Evolutionary conservation across 768 basidiomycete species (phyloP), one percentile per base, ranked within the genome.

Genomic region (Xanthoconium purpureum): DNA sequence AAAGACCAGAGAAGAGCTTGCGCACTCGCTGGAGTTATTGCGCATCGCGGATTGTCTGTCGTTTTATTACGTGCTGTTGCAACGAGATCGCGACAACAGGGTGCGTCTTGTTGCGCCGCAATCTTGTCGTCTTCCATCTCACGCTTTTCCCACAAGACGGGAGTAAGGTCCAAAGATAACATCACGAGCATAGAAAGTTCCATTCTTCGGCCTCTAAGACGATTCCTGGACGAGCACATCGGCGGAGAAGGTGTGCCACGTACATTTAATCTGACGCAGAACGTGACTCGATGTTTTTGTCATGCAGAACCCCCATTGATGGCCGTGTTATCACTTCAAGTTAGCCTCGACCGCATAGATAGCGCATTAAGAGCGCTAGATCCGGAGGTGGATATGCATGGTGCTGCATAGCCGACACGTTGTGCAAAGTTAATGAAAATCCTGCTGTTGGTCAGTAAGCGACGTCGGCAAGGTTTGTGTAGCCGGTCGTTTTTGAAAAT

Each of bases 11-110:
- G 69, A 75, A 14, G 80, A 81, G 38, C 73, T 89, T 15, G 72
- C 80, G 33, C 75, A 80, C 28, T 81, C 80, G 0, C 71, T 79
- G 10, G 89, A 91, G 62, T 73, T 83, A n/a, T 62, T 77, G 20
- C 75, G 89, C 40, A 73, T 92, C 24, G 77, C 80, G 0, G 88
- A 90, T 58, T 84, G 80, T 58, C 72, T 92, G 6, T 81, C 82
- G 17, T 77, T 91, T 49, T 88, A 86, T 64, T 90, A 87, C 60
- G 76, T 87, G 35, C 73, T 90, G 17, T 63, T 89, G 9, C 68
- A 74, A 44, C 73, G 87, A 59, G 89, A 92, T 66, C 64, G 59
- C 10, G 59, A 70, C 6, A 91, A 91, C 64, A 67, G 67, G 65
- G 89, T 88, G 47, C 4, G 73, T 51, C 43, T 4, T 33, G 12